These are phyloP conservation scores for Sparassis latifolia DNA, from an alignment of 1,284 basidiomycete genomes.

Conservation along the genomic window DNA sequence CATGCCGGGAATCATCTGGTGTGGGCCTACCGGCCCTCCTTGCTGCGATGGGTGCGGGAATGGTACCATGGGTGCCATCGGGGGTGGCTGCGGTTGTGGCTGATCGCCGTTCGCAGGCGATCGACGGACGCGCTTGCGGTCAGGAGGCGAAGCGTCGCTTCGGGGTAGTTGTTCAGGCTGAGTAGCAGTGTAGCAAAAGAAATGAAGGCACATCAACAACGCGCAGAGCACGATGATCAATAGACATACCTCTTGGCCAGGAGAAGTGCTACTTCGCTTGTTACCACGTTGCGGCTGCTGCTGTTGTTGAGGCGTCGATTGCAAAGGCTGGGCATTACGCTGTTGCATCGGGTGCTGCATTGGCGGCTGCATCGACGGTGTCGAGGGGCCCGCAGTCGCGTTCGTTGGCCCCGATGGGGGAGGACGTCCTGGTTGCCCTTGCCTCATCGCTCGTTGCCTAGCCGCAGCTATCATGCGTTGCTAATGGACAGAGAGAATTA, in stretches of 20 bases:
- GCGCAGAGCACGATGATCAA: conserved; percentile 1
- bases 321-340: conserved; percentile 12
- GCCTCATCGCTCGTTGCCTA: conserved; percentile 17
- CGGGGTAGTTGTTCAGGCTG: conserved; percentile 36
- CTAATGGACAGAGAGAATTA: conserved; percentile 1
- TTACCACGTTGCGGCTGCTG: conserved; percentile 29
- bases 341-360: conserved; percentile 28
- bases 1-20: conserved; percentile 17
- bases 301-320: conserved; percentile 7
- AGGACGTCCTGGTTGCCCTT: conserved; percentile 7
- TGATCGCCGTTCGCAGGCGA: conserved; percentile 34
- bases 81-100: conserved; percentile 15
- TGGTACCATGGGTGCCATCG: conserved; percentile 22
- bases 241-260: conserved; percentile 55
- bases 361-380: conserved; percentile 6
- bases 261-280: conserved; percentile 65
- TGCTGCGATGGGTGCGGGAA: conserved; percentile 14
- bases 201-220: background rate
- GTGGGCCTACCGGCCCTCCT: conserved; percentile 14
- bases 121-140: conserved; percentile 51
- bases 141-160: conserved; percentile 57
- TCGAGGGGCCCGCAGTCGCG: conserved; percentile 17
- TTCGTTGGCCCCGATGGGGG: conserved; percentile 9
- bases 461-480: conserved; percentile 34
- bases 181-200: no score